Evolutionary conservation across 306 rosid genomes (phyloP).

Genomic region (Medicago truncatula): MtrunA17r5.0-ANR NC_053042.1:43506001-43506500

Average conservation of each 20-base stretch:
- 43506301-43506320: constrained; percentile 79
- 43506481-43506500: background rate
- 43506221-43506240: constrained; percentile 92
- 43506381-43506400: constrained; percentile 87
- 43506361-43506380: constrained; percentile 88
- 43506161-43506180: constrained; percentile 95
- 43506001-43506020: background rate
- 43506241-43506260: constrained; percentile 91
- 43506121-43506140: constrained; percentile 93
- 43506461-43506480: background rate
- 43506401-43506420: constrained; percentile 3
- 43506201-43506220: constrained; percentile 99
- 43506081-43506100: constrained; percentile 97
- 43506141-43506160: constrained; percentile 90
- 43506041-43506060: background rate
- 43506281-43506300: constrained; percentile 68
- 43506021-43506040: background rate
- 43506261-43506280: constrained; percentile 82
- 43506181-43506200: constrained; percentile 97
- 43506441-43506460: background rate
- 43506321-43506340: constrained; percentile 94
- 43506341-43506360: constrained; percentile 97
- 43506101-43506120: constrained; percentile 96
- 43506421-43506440: constrained; percentile 3
- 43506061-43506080: constrained; percentile 63